A percentile compares a stretch with the other conserved stretches of the same genome.
These are phyloP conservation scores for Centaurea solstitialis DNA, from an alignment of 129 eudicot species.

Conservation along the genomic window DNA sequence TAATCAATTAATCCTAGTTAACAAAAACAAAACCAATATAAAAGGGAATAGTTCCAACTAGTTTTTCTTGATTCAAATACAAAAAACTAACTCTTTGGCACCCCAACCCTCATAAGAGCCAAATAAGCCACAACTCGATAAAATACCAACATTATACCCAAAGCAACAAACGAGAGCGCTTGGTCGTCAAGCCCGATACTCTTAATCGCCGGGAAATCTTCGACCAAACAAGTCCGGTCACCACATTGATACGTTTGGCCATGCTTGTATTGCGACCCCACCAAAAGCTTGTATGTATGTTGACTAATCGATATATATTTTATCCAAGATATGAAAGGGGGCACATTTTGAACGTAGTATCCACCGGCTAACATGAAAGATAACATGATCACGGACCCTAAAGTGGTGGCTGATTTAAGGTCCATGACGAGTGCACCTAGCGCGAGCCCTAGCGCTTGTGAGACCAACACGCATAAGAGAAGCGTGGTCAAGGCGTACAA, in stretches of 20 bases:
- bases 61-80: neutral
- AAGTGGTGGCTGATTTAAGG: constrained; percentile 49
- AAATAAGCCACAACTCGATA: constrained; percentile 63
- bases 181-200: constrained; percentile 54
- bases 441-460: constrained; percentile 87
- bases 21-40: neutral
- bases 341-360: constrained; percentile 74
- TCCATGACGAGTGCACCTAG: constrained; percentile 83
- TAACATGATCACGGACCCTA: constrained; percentile 73
- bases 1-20: neutral
- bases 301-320: constrained; percentile 58
- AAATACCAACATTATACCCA: constrained; percentile 55
- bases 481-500: constrained; percentile 33
- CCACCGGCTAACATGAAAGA: constrained; percentile 67
- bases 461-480: constrained; percentile 52
- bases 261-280: constrained; percentile 58
- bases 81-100: constrained; percentile 22
- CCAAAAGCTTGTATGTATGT: constrained; percentile 61
- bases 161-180: constrained; percentile 30
- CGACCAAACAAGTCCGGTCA: constrained; percentile 45
- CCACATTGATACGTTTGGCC: constrained; percentile 67
- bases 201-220: constrained; percentile 59
- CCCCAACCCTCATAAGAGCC: constrained; percentile 74
- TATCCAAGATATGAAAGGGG: constrained; percentile 72
- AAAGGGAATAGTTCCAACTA: neutral